Conservation (phyloP, 805 yeast species). For the Candida oleophila region DNA sequence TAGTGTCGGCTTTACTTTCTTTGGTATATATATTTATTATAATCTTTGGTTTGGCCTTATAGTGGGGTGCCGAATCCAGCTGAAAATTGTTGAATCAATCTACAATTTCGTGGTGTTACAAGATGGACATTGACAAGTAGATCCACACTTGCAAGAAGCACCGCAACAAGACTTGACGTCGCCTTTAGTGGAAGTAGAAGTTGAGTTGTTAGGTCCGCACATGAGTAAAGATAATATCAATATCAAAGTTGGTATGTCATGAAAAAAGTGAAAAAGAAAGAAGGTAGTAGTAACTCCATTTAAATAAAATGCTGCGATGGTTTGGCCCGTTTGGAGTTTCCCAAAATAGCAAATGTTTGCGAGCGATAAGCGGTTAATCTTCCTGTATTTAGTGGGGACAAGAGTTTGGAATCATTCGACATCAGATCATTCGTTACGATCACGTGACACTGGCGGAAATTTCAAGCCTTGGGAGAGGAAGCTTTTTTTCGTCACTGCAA, state of each 20-base stretch:
- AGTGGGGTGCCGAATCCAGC: too few species aligned
- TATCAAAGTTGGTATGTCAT: too few species aligned
- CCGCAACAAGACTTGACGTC: conserved; percentile 28
- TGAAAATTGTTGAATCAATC: too few species aligned
- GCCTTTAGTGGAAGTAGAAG: conserved; percentile 16
- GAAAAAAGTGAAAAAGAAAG: too few species aligned
- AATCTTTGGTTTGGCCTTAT: too few species aligned
- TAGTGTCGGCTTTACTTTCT: neutral
- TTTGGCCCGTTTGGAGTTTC: neutral
- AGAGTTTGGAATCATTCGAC: neutral
- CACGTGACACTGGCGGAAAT: too few species aligned
- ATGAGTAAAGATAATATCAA: too few species aligned
- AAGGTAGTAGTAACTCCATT: neutral
- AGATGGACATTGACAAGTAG: conserved; percentile 37
- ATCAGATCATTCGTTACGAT: too few species aligned
- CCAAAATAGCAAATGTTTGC: neutral
- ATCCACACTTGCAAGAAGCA: conserved; percentile 41
- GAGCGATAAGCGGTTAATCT: neutral
- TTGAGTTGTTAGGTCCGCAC: conserved; percentile 18
- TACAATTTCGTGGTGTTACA: conserved; percentile 44
- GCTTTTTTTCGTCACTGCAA: too few species aligned
- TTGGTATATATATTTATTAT: too few species aligned
- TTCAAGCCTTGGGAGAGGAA: too few species aligned
- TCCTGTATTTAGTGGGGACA: neutral
- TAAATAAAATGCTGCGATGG: neutral